Evolutionary conservation across 768 basidiomycete genomes (phyloP).

Genomic region (Leccinum fibrillosum): DNA sequence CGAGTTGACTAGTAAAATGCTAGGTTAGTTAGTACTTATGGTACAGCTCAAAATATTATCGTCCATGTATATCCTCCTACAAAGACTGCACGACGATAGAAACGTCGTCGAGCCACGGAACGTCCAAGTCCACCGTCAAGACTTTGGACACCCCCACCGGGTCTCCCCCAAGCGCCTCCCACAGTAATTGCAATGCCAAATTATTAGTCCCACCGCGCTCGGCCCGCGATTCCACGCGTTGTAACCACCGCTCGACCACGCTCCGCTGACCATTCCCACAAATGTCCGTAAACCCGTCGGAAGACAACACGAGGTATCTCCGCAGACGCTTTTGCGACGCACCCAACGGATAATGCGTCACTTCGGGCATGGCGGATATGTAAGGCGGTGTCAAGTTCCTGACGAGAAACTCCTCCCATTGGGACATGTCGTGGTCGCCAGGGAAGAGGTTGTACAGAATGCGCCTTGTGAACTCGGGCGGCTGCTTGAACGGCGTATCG

Average conservation of each 20-base stretch:
- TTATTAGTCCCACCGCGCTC: slow-evolving; percentile 31
- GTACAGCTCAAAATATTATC: not conserved
- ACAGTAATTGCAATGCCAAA: slow-evolving; percentile 56
- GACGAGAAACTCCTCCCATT: slow-evolving; percentile 66
- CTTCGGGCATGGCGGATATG: slow-evolving; percentile 61
- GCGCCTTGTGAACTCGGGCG: slow-evolving; percentile 62
- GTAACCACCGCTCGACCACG: slow-evolving; percentile 53
- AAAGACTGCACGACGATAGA: slow-evolving; percentile 61
- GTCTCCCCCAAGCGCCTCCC: slow-evolving; percentile 58
- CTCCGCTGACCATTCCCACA: slow-evolving; percentile 48
- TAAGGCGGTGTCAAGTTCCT: slow-evolving; percentile 64
- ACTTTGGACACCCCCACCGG: slow-evolving; percentile 50
- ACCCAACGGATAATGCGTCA: slow-evolving; percentile 52
- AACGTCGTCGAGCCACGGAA: slow-evolving; percentile 67
- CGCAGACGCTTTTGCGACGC: slow-evolving; percentile 27
- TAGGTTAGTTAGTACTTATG: slow-evolving; percentile 3
- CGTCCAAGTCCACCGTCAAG: slow-evolving; percentile 62
- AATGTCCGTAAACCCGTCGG: slow-evolving; percentile 64
- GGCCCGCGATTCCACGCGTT: slow-evolving; percentile 35
- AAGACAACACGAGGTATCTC: slow-evolving; percentile 60
- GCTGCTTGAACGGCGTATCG: slow-evolving; percentile 71
- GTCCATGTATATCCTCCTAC: slow-evolving; percentile 19
- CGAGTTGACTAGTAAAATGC: not conserved
- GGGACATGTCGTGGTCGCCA: slow-evolving; percentile 56
- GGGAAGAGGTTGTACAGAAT: slow-evolving; percentile 65